Conservation (phyloP, 2,329 filamentous ascomycete species). For the Madurella fahalii region DNA sequence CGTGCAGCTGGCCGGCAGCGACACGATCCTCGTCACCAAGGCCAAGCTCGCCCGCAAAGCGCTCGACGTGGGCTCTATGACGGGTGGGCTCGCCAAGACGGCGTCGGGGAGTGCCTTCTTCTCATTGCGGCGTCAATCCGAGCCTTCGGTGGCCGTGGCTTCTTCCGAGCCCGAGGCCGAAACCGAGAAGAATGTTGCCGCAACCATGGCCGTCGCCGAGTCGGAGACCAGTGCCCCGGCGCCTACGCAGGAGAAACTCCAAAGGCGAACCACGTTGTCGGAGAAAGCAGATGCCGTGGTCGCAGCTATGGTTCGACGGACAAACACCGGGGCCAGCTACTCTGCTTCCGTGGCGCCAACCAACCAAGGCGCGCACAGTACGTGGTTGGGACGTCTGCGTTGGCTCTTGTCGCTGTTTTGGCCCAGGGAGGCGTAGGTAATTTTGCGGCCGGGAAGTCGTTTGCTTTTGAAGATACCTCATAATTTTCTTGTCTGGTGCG, state of each 20-base stretch:
- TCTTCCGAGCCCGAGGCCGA: not conserved
- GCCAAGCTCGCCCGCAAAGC: constrained; percentile 18
- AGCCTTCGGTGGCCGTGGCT: not conserved
- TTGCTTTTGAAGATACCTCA: too few species aligned
- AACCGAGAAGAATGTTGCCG: not conserved
- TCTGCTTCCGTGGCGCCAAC: not conserved
- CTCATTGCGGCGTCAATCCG: not conserved
- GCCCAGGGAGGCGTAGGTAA: not conserved
- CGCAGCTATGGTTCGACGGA: constrained; percentile 6
- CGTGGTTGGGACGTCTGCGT: constrained; percentile 2
- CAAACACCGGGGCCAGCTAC: not conserved
- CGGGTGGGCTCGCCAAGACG: constrained; percentile 3
- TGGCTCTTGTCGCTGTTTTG: constrained; percentile 11
- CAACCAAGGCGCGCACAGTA: not conserved
- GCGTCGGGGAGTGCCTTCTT: constrained; percentile 9
- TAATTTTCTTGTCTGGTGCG: too few species aligned
- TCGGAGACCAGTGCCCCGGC: not conserved
- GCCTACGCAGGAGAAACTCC: not conserved
- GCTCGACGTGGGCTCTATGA: constrained; percentile 7
- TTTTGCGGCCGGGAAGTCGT: not conserved
- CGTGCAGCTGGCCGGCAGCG: constrained; percentile 13
- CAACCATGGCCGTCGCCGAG: not conserved
- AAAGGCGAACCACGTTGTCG: constrained; percentile 1
- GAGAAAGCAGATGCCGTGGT: constrained; percentile 8
- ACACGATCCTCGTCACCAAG: constrained; percentile 16